These are phyloP conservation scores for Talaromyces liani DNA, from an alignment of 495 filamentous ascomycete species.

Conservation along the genomic window DNA sequence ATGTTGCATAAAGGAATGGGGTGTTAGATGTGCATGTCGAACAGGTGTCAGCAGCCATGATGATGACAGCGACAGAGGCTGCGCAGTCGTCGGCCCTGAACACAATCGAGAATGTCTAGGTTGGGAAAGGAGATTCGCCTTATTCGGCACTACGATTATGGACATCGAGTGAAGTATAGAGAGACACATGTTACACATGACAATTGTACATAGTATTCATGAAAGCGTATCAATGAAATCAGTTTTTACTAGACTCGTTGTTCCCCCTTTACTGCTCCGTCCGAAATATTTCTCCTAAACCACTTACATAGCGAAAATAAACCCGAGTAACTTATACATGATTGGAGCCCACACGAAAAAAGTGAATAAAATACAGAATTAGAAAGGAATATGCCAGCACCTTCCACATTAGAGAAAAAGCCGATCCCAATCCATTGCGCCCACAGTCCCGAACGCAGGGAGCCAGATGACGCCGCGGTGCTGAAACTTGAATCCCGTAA, in stretches of 20 bases:
- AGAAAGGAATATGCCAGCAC: conserved; percentile 8
- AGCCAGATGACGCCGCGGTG: conserved; percentile 6
- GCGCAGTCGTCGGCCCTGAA: conserved; percentile 1
- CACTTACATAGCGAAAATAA: conserved; percentile 1
- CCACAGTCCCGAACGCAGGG: conserved; percentile 2
- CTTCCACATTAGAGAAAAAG: conserved; percentile 2
- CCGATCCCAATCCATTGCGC: conserved; percentile 6
- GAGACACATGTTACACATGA: neutral
- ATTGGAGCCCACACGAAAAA: neutral
- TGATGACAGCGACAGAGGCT: conserved; percentile 13
- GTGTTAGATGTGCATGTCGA: conserved; percentile 31
- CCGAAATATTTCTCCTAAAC: neutral
- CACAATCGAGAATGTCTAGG: conserved; percentile 25
- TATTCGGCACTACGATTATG: conserved; percentile 42
- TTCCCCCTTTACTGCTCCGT: neutral
- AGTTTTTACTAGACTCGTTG: neutral
- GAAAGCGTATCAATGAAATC: neutral
- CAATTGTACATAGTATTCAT: neutral
- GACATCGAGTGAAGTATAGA: neutral
- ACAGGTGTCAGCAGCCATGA: conserved; percentile 5
- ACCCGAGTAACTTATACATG: neutral
- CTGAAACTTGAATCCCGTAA: neutral
- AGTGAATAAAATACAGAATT: neutral
- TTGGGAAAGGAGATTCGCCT: conserved; percentile 43
- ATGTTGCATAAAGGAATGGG: conserved; percentile 48